Base-by-base conservation (phyloP, 331 rosid genomes). In the Malus hybrid region DNA sequence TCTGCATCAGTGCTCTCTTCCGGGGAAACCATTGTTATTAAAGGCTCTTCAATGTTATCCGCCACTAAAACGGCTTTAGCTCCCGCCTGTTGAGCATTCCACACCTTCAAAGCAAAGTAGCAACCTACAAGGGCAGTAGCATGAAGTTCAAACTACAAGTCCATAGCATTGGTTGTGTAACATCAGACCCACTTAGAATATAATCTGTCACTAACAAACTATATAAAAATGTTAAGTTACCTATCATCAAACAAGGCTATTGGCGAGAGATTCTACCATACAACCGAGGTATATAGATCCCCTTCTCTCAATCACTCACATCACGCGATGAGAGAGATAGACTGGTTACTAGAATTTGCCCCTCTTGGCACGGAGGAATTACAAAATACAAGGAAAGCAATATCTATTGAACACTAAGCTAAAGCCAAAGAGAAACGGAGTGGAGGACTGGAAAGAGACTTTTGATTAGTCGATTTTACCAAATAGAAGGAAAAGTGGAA, bases 71-170 rank as follows among this genome's bases (percentile, higher is more conserved):
- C 98, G 8, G 97, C 98, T 3, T 89, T 91, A 2, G 98, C 97
- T 83, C 98, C 98, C 0, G 96, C 98, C 78, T 56, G 73, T 77
- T 94, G 95, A 7, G 93, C 98, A 79, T 91, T 87, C 98, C 98
- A 94, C 52, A 87, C 96, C 85, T 94, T 94, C 85, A 84, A 78
- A 42, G 96, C 92, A 85, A 91, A 94, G 74, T 83, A 89, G 85
- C 98, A 94, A 46, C 80, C 98, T 93, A 56, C 86, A 64, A 78
- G 16, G 18, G 69, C 48, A 72, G 62, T n/a, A 44, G 36, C 28
- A 54, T 28, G 20, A 62, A 63, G 15, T 50, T 61, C 59, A 56
- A 68, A 28, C 16, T 10, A 33, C 39, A 76, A 55, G 6, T 15
- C 39, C 1, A 9, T 34, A 10, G n/a, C 33, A 27, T 11, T 28